Percentiles rank a stretch among this genome's conserved stretches.
phyloP scores from a whole-genome alignment of 371 early-diverging fungal species.

The Saksenaea vasiformis region DNA sequence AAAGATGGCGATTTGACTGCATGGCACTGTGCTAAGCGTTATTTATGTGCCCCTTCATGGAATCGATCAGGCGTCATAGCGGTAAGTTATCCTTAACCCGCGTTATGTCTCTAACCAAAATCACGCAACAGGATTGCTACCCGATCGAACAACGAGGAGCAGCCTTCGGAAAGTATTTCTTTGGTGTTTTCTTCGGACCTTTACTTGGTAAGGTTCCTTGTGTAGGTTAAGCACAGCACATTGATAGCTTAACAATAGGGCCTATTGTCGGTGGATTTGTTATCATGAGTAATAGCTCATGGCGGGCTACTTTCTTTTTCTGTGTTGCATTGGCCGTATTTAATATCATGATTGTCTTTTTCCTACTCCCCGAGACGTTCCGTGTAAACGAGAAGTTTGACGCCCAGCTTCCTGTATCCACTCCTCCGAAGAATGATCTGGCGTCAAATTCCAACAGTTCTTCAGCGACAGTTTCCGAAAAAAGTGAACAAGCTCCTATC shows the following conservation, averaged over 20 bases:
- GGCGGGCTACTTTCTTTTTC: slow-evolving; percentile 69
- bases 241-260: slow-evolving; percentile 51
- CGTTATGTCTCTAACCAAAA: background rate
- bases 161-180: slow-evolving; percentile 50
- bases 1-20: background rate
- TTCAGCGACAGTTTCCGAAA: background rate
- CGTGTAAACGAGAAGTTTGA: slow-evolving; percentile 34
- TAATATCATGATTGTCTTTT: slow-evolving; percentile 43
- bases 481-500: background rate
- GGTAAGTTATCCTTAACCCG: background rate
- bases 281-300: slow-evolving; percentile 34
- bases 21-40: background rate
- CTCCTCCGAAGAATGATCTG: background rate
- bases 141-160: slow-evolving; percentile 32
- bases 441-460: background rate
- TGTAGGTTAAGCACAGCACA: background rate
- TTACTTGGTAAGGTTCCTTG: slow-evolving; percentile 23
- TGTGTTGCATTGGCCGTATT: slow-evolving; percentile 54
- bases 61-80: background rate
- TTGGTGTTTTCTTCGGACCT: slow-evolving; percentile 59
- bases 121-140: slow-evolving; percentile 23
- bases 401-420: background rate
- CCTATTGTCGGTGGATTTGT: slow-evolving; percentile 43
- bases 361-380: slow-evolving; percentile 68
- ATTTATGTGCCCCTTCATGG: background rate